Base-by-base conservation (phyloP, 805 yeast species). In the Lachancea mirantina region DNA sequence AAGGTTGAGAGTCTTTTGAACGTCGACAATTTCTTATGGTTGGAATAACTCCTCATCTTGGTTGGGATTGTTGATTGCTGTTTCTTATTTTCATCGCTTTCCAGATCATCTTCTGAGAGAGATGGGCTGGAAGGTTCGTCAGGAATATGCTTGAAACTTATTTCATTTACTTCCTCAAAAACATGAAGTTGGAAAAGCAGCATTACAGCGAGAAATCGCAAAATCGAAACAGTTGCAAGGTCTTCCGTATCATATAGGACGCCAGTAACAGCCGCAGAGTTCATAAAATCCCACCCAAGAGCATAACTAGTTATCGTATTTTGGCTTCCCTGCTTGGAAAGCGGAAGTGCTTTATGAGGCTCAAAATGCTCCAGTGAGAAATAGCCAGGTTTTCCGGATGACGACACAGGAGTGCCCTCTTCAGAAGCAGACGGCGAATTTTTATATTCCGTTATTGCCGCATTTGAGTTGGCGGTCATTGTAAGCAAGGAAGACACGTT, bases 101-200 rank as follows among this genome's bases (percentile, higher is more conserved):
- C 22, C 8, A 8, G 22, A 3, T 32, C 36, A 13, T 19, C 7
- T 10, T 10, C 20, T 7, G 19, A 8, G 14, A 17, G 27, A 9
- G 17, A 17, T 8, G 17, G n/a, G 23, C 11, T 22, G 13, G 11
- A 23, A n/a, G 4, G 27, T n/a, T 34, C 42, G 19, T 46, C 49
- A 1, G 49, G 42, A 5, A 55, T 34, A 32, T 45, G 34, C 28
- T 41, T 49, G 35, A 48, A 51, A n/a, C 43, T 32, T 8, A 41
- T 42, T 8, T 32, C 10, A 35, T 51, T 52, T 14, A 53, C 15
- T 19, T 50, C 56, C 8, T 33, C 27, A 27, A 50, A 49, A 2
- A 45, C 45, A 5, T 47, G 53, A 1, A 48, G 39, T 32, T 50
- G 59, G 11, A 56, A 39, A 39, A 56, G 28, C 8, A 46, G 30